A percentile compares a stretch with the other conserved stretches of the same genome.
These are phyloP conservation scores for Volvox africanus DNA, from an alignment of 139 green algal genomes.

Conservation along the genomic window DNA sequence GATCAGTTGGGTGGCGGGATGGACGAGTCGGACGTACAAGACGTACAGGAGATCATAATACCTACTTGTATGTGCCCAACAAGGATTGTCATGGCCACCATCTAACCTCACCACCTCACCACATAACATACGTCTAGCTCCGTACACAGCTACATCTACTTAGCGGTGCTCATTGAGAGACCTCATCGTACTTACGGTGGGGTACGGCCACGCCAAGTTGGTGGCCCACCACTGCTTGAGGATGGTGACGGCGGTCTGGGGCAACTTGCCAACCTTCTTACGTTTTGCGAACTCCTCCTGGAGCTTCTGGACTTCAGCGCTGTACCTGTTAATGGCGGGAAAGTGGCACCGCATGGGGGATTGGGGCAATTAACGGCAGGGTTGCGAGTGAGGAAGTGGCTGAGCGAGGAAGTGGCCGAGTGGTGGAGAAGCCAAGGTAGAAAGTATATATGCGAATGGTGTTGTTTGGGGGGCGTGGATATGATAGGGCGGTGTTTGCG, in stretches of 20 bases:
- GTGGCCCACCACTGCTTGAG: constrained; percentile 54
- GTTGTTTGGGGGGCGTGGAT: background rate
- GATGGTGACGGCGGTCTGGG: constrained; percentile 6
- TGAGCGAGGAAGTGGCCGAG: no score
- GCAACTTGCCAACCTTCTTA: constrained; percentile 58
- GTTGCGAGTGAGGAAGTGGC: background rate
- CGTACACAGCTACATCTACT: no score
- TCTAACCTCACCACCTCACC: no score
- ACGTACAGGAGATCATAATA: background rate
- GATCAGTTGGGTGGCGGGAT: no score
- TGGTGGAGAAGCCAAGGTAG: background rate
- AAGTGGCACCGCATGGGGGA: no score
- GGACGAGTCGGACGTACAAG: no score
- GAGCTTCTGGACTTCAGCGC: constrained; percentile 18
- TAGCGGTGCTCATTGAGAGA: background rate
- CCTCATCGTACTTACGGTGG: constrained; percentile 34
- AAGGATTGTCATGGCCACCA: background rate
- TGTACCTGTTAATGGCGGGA: constrained; percentile 33
- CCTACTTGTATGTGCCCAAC: background rate
- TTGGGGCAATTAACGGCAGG: no score
- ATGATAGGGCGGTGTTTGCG: background rate
- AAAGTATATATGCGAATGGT: background rate
- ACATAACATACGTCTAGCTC: no score
- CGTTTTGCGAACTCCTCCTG: constrained; percentile 49
- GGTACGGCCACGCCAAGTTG: constrained; percentile 63